These are phyloP conservation scores for Scolecobasidium constrictum DNA, from an alignment of 2,329 filamentous ascomycete genomes.

Conservation along the genomic window DNA sequence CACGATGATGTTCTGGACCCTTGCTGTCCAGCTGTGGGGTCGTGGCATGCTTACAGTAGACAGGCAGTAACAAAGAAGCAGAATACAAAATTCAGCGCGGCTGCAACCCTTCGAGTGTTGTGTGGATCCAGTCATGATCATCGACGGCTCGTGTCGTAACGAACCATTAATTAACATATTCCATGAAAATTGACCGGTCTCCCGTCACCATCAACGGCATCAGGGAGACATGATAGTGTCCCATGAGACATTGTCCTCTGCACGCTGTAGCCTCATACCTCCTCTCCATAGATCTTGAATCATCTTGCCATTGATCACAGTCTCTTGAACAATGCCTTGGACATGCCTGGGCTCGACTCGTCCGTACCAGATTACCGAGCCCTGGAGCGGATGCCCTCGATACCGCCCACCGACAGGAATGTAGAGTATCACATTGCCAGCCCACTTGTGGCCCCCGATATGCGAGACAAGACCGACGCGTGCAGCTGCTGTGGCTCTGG, in stretches of 20 bases:
- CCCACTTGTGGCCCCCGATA: constrained; percentile 76
- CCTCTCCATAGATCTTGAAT: constrained; percentile 64
- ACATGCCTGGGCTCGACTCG: constrained; percentile 65
- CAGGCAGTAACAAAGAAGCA: too few relatives aligned
- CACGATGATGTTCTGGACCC: too few relatives aligned
- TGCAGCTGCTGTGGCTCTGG: constrained; percentile 30
- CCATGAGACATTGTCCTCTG: neutral
- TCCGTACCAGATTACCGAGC: constrained; percentile 74
- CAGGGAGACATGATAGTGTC: too few relatives aligned
- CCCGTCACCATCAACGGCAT: neutral
- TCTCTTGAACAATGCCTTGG: constrained; percentile 64
- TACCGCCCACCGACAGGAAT: constrained; percentile 34
- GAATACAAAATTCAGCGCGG: too few relatives aligned
- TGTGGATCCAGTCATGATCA: too few relatives aligned
- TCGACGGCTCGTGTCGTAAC: too few relatives aligned
- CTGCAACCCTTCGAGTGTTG: too few relatives aligned
- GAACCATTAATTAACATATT: too few relatives aligned
- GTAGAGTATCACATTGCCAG: constrained; percentile 76
- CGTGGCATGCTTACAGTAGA: too few relatives aligned
- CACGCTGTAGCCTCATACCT: constrained; percentile 2
- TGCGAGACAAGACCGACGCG: constrained; percentile 64
- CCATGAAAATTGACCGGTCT: too few relatives aligned
- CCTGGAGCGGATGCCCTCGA: constrained; percentile 42
- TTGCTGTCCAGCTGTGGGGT: too few relatives aligned
- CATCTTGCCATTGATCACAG: constrained; percentile 54